Evolutionary conservation across 208 protist genomes (phyloP), one percentile per base, ranked within the genome.

Genomic region (Porcisia deanei): DNA sequence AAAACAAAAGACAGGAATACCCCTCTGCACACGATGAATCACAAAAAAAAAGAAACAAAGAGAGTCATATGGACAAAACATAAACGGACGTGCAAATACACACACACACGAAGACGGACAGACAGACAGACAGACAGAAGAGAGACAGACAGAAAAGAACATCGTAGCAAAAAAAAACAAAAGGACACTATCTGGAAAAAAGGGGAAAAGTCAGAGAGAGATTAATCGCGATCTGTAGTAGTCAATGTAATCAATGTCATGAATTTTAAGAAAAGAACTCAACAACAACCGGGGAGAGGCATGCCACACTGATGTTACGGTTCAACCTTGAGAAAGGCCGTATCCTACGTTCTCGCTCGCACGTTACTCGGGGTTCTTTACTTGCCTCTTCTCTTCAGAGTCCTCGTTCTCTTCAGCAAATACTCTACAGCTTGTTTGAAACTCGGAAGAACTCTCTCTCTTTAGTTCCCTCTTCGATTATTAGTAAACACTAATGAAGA

Each of bases 201-300:
- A 9, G 12, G 39, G 2, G 8, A 22, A 59, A 45, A 57, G 45
- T n/a, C 30, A 73, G 68, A 52, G 68, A 73, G n/a, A 58, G 20
- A 45, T 70, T 70, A 77, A 49, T 63, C 9, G 45, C 37, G 49
- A 69, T 16, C 61, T 77, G 22, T 45, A 75, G 61, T 68, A 45
- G 30, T 70, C 53, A n/a, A 30, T 22, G n/a, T 39, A 57, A 58
- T 41, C 16, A 37, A 39, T 25, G 52, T 25, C 25, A 22, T 59
- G 37, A 58, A 71, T 34, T 47, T 20, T 37, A 52, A 41, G 49
- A 25, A 57, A 71, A 39, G 58, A 39, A 52, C 47, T 5, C 10
- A 52, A 52, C 47, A 52, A 52, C 5, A 12, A 52, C 47, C 5
- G 47, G 47, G 47, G 10, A 52, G 47, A 52, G 47, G 47, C 10